Evolutionary conservation across 1,284 basidiomycete genomes (phyloP).

Genomic region (Trametes pubescens): DNA sequence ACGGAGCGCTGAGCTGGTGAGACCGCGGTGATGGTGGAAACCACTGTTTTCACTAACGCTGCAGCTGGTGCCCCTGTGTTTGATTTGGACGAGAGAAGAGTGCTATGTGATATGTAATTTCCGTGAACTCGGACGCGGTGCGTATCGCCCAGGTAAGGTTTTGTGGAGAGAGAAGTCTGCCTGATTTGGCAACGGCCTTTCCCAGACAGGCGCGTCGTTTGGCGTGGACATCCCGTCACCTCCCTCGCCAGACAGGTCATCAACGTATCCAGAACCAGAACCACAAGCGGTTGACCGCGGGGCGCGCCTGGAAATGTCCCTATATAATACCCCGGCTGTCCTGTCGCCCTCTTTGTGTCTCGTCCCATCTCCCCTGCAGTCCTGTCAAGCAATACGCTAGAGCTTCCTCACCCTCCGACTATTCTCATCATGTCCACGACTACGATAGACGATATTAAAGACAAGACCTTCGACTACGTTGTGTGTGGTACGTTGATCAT

Average conservation of each 20-base stretch:
- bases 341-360: background rate
- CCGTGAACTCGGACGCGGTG: background rate
- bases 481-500: slow-evolving; percentile 35
- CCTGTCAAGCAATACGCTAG: background rate
- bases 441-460: slow-evolving; percentile 34
- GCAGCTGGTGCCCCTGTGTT: background rate
- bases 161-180: slow-evolving; percentile 9
- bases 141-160: slow-evolving; percentile 1
- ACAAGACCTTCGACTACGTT: slow-evolving; percentile 43
- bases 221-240: slow-evolving; percentile 6
- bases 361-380: background rate
- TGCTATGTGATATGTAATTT: background rate
- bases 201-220: slow-evolving; percentile 14
- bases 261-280: slow-evolving; percentile 25
- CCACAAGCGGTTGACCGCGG: slow-evolving; percentile 4
- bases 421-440: slow-evolving; percentile 30
- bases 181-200: slow-evolving; percentile 5
- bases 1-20: no score
- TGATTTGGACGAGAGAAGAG: background rate
- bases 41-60: background rate
- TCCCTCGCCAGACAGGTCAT: slow-evolving; percentile 23
- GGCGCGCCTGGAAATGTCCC: slow-evolving; percentile 1
- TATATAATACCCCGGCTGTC: slow-evolving; percentile 14
- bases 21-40: background rate
- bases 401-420: background rate